Evolutionary conservation across 192 early-diverging fungal genomes (phyloP), one percentile per base, ranked within the genome.

Genomic region (Entomortierella chlamydospora): DNA sequence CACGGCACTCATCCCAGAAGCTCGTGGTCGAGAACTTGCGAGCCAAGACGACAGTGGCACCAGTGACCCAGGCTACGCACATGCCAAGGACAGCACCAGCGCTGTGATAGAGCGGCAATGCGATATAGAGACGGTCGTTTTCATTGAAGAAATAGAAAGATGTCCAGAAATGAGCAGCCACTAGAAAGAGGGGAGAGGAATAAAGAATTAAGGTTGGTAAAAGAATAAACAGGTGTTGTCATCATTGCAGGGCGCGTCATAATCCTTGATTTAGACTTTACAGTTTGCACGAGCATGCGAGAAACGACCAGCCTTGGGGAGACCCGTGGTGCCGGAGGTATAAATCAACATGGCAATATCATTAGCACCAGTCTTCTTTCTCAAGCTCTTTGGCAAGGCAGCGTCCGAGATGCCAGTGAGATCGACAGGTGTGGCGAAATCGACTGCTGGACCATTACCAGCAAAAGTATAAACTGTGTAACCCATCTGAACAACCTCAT

Each of bases 81-180:
- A 81, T 61, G 57, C 81, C 68, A 26, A 81, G 55, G 18, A 78
- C 64, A 34, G 68, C 73, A 11, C 83, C 91, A 39, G 86, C 81
- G 60, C 85, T 86, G 73, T 92, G 91, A 45, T 90, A 91, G 26
- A 92, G 81, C 47, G 91, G 91, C 52, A 91, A 64, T 25, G 83
- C 83, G 39, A 79, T 82, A 67, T 92, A 92, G 8, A 91, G 83
- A 30, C 90, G 77, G 67, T 91, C 88, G 1, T 65, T 53, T 9
- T 53, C 55, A 18, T 31, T 64, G 33, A 79, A 79, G 62, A 66
- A 39, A 37, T 79, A 79, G 31, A 79, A 79, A 9, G 76, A 79
- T 5, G 25, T 47, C 76, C 76, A 79, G 34, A 79, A 79, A 33
- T 55, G 57, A 34, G 76, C 76, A 10, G 76, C 76, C 17, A 79